Percentiles rank a stretch among this genome's conserved stretches.
These are phyloP conservation scores for Alternaria viburni DNA, from an alignment of 2,329 filamentous ascomycete species.

Conservation along the genomic window DNA sequence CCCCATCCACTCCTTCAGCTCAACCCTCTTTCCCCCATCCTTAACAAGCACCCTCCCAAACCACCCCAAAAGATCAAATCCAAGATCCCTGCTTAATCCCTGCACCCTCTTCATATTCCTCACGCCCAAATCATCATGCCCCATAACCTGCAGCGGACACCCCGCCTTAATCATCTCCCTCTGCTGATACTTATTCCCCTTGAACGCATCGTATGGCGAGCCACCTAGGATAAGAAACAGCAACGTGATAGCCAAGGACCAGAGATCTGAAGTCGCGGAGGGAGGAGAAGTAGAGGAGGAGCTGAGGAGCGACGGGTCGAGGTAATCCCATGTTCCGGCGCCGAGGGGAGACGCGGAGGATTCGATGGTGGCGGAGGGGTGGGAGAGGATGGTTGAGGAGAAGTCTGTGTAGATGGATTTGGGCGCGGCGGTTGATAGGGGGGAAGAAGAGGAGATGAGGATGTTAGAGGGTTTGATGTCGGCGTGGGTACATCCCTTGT, in stretches of 20 bases:
- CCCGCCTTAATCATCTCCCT: slow-evolving; percentile 54
- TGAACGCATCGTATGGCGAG: slow-evolving; percentile 50
- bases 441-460: slow-evolving; percentile 50
- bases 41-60: slow-evolving; percentile 47
- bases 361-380: slow-evolving; percentile 11
- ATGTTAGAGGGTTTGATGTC: slow-evolving; percentile 59
- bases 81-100: slow-evolving; percentile 30
- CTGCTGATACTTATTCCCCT: slow-evolving; percentile 50
- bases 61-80: slow-evolving; percentile 43
- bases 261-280: slow-evolving; percentile 50
- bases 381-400: slow-evolving; percentile 45
- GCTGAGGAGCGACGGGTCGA: slow-evolving; percentile 46
- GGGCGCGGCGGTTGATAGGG: slow-evolving; percentile 8
- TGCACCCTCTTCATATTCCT: slow-evolving; percentile 38
- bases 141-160: slow-evolving; percentile 48
- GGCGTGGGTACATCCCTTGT: slow-evolving; percentile 49
- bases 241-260: slow-evolving; percentile 54
- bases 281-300: slow-evolving; percentile 29
- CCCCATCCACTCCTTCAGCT: slow-evolving; percentile 38
- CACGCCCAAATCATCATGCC: slow-evolving; percentile 43
- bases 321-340: slow-evolving; percentile 56
- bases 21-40: slow-evolving; percentile 36
- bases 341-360: slow-evolving; percentile 38
- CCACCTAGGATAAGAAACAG: slow-evolving; percentile 51
- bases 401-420: slow-evolving; percentile 53